Percentiles rank a stretch among this genome's conserved stretches.
Conservation (phyloP, 306 rosid genomes). For the Neltuma alba region DNA sequence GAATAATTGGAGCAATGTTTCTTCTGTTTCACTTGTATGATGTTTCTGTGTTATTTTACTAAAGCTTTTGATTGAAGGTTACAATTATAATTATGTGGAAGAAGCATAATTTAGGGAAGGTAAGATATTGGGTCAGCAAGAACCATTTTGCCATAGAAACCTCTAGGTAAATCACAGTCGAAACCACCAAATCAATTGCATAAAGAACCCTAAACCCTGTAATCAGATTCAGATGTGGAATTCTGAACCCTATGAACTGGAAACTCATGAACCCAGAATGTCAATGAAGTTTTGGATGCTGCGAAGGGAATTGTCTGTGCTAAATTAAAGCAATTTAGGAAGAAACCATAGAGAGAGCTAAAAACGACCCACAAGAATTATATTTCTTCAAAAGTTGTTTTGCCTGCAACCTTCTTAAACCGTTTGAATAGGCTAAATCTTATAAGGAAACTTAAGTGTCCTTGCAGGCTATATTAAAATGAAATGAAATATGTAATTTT, state of each 20-base stretch:
- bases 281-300: background rate
- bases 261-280: background rate
- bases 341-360: background rate
- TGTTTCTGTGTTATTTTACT: slow-evolving; percentile 30
- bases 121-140: background rate
- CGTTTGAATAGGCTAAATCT: background rate
- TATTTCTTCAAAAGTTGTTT: background rate
- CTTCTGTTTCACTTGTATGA: background rate
- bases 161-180: too few relatives aligned
- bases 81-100: slow-evolving; percentile 41
- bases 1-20: background rate
- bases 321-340: background rate
- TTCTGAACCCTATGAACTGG: too few relatives aligned
- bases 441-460: background rate
- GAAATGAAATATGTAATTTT: background rate
- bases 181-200: background rate
- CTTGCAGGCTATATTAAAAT: background rate
- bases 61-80: background rate
- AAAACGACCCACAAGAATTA: background rate
- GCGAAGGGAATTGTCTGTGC: background rate
- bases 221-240: background rate
- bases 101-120: slow-evolving; percentile 27
- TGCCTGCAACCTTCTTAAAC: background rate
- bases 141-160: background rate
- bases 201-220: background rate